Evolutionary conservation across 352 stramenopile genomes (phyloP), one percentile per base, ranked within the genome.

Genomic region (Phytophthora sojae): DNA sequence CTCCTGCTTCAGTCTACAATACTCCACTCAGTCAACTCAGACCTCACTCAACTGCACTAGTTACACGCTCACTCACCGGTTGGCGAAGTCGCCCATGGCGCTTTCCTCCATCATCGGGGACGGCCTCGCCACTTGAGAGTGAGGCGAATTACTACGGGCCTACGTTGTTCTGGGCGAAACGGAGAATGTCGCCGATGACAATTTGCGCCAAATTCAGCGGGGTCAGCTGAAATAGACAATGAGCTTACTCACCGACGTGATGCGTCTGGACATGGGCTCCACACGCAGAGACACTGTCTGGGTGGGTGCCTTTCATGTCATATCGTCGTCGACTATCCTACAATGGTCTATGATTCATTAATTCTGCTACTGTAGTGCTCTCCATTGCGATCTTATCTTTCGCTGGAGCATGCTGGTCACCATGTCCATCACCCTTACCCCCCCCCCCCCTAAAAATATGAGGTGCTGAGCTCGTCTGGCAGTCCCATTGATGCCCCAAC

Each of bases 71-170:
- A 32, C 65, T 37, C 26, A 87, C 61, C 85, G 82, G 39, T 89
- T 81, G 30, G 85, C 85, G 37, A 93, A 91, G 61, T 89, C 82
- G 23, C 80, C 83, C 37, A 90, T 80, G 45, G 72, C 76, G 51
- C 73, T 73, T 32, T 83, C 82, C 17, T 90, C 79, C 66, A 82
- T 85, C 79, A 83, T 88, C n/a, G 7, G 77, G 11, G 19, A 49
- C 6, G 45, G 49, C 9, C 21, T 42, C 35, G 23, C 19, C 25
- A 55, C 51, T 57, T 25, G 7, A 57, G 25, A 5, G 5, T 0
- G 9, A n/a, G 49, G 23, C n/a, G 21, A 32, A 32, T 25, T 51
- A 15, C 6, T 6, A 6, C 6, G 17, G 17, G 14, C 15, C 47
- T 26, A 30, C 39, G 30, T 15, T 51, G 45, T 62, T 69, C 56